Percentiles rank a stretch among this genome's conserved stretches.
Evolutionary conservation across 768 basidiomycete species (phyloP).

Genomic region (Serendipita sp.): DNA sequence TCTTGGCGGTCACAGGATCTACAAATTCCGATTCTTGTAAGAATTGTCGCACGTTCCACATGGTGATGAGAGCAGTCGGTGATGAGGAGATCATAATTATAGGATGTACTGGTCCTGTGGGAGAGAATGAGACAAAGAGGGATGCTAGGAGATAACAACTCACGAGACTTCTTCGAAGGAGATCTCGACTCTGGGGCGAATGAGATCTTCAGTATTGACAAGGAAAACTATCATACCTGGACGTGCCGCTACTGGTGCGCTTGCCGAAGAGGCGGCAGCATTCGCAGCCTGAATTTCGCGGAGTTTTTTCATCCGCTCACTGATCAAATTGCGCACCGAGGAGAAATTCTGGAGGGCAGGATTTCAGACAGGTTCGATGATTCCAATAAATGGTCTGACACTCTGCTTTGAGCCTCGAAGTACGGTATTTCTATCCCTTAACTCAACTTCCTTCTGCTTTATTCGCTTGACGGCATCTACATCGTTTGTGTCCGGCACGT

Average conservation of each 20-base stretch:
- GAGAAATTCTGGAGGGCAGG: constrained; percentile 54
- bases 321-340: constrained; percentile 43
- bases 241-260: constrained; percentile 19
- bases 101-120: constrained; percentile 57
- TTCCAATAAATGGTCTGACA: constrained; percentile 27
- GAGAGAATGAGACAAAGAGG: background rate
- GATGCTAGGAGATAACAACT: constrained; percentile 16
- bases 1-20: constrained; percentile 17
- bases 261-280: constrained; percentile 13
- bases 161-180: constrained; percentile 54
- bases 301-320: constrained; percentile 64
- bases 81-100: constrained; percentile 97
- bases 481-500: constrained; percentile 63
- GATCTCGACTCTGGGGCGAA: constrained; percentile 33
- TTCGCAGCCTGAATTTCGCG: constrained; percentile 35
- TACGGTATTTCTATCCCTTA: constrained; percentile 67
- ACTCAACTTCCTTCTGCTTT: constrained; percentile 54
- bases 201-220: constrained; percentile 17
- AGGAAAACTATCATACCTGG: constrained; percentile 13
- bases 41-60: constrained; percentile 94
- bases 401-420: constrained; percentile 70
- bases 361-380: background rate
- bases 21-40: constrained; percentile 72
- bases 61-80: constrained; percentile 86
- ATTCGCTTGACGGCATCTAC: constrained; percentile 79